Evolutionary conservation across 345 rosid species (phyloP), one percentile per base, ranked within the genome.

Genomic region (Moringa oleifera): DNA sequence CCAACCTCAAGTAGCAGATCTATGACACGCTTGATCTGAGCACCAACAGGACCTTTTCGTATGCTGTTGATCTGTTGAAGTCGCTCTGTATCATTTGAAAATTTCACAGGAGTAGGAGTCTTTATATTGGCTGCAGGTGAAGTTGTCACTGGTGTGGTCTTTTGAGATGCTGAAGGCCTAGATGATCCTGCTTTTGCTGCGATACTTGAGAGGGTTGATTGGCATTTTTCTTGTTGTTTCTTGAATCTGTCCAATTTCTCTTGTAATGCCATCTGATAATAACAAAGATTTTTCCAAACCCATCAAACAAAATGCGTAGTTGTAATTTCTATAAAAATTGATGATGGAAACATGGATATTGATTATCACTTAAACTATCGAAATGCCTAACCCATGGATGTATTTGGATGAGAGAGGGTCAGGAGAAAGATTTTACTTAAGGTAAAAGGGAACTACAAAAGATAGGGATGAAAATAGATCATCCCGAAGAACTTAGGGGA

Each of bases 21-120:
- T 20, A 93, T 90, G 65, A 93, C 96, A 20, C 91, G 96, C 77
- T 90, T 93, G 59, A 93, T 88, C 79, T 90, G 97, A 66, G 96
- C 86, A 12, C 97, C 97, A 21, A 82, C 90, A 53, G 90, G 91
- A 18, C 77, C 72, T 77, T 88, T 90, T 21, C 97, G 80, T 0
- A 90, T 81, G 53, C 72, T 79, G 61, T 79, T 75, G 19, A 87
- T 83, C 18, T 57, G 67, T 66, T 87, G 87, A 65, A 85, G 89
- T 11, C 88, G 83, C 72, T 93, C 86, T 0, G 97, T 86, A 50
- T 88, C 87, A 65, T 80, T 84, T 0, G 97, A 93, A 67, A 87
- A 93, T 69, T 80, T 86, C 68, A 74, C 62, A 31, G 86, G 85
- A 64, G 72, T 59, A 16, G 87, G 81, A 68, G 80, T 47, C 59